A percentile compares a stretch with the other conserved stretches of the same genome.
Evolutionary conservation across 306 rosid genomes (phyloP).

Genomic region (Cotoneaster glaucophyllus): DNA sequence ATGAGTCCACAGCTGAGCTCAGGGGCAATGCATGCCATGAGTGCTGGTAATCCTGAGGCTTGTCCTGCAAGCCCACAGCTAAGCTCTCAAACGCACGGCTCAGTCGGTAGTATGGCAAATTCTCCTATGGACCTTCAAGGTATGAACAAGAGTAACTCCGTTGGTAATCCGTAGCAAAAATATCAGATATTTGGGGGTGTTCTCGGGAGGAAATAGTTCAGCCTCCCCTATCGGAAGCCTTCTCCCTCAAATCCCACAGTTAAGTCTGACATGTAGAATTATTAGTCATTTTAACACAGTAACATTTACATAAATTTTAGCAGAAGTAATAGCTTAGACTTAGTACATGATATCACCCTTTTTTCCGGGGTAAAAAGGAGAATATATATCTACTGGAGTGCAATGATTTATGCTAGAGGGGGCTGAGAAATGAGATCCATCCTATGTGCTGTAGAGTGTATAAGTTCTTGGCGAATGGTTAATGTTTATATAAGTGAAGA

Average conservation of each 20-base stretch:
- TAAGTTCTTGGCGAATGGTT: background rate
- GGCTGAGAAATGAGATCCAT: background rate
- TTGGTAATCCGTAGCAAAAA: constrained; percentile 44
- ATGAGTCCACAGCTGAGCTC: constrained; percentile 97
- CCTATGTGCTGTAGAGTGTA: background rate
- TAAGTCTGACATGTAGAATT: background rate
- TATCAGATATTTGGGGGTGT: background rate
- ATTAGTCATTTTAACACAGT: background rate
- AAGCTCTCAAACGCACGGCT: constrained; percentile 91
- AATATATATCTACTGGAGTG: background rate
- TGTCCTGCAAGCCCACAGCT: constrained; percentile 97
- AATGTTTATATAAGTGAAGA: background rate
- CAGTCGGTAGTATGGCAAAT: constrained; percentile 58
- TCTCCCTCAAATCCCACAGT: background rate
- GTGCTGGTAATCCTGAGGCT: constrained; percentile 83
- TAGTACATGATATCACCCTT: background rate
- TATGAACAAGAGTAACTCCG: constrained; percentile 78
- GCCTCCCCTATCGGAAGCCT: background rate
- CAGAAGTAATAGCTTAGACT: background rate
- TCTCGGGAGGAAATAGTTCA: background rate
- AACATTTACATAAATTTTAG: background rate
- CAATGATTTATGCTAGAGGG: background rate
- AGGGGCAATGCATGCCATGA: constrained; percentile 74
- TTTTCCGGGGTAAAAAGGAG: background rate
- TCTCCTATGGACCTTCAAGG: constrained; percentile 97